Conservation (phyloP, 495 filamentous ascomycete species). For the Xeromyces bisporus region DNA sequence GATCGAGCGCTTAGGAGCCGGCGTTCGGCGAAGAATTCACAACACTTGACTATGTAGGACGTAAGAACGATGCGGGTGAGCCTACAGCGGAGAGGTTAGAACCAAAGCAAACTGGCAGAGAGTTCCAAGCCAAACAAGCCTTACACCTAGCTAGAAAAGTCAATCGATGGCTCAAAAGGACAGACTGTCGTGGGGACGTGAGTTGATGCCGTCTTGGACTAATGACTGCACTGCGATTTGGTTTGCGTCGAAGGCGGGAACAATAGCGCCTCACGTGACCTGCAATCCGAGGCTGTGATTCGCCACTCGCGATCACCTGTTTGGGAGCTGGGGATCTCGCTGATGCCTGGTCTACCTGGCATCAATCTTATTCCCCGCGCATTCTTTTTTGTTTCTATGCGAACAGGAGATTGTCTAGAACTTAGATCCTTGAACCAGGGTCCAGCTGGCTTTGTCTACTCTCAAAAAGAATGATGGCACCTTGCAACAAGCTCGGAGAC, state of each 20-base stretch:
- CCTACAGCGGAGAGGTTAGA: neutral
- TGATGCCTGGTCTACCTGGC: no score
- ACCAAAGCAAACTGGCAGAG: neutral
- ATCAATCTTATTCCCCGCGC: no score
- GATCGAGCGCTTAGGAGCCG: neutral
- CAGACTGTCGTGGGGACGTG: neutral
- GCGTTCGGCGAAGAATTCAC: neutral
- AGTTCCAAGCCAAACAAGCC: neutral
- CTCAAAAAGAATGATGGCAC: no score
- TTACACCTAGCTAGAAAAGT: neutral
- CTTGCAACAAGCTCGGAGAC: no score
- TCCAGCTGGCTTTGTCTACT: no score
- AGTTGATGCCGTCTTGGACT: slow-evolving; percentile 1
- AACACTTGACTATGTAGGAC: neutral
- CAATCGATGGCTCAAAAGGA: neutral
- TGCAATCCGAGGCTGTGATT: neutral
- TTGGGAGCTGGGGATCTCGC: no score
- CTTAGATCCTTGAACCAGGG: no score
- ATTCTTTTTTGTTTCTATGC: no score
- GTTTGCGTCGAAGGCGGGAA: slow-evolving; percentile 1
- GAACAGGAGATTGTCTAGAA: no score
- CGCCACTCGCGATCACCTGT: no score
- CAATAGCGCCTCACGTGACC: neutral
- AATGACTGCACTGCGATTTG: neutral
- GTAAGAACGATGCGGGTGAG: neutral